phyloP scores from a whole-genome alignment of 352 stramenopile genomes.

The Blastocystis sp. region DNA sequence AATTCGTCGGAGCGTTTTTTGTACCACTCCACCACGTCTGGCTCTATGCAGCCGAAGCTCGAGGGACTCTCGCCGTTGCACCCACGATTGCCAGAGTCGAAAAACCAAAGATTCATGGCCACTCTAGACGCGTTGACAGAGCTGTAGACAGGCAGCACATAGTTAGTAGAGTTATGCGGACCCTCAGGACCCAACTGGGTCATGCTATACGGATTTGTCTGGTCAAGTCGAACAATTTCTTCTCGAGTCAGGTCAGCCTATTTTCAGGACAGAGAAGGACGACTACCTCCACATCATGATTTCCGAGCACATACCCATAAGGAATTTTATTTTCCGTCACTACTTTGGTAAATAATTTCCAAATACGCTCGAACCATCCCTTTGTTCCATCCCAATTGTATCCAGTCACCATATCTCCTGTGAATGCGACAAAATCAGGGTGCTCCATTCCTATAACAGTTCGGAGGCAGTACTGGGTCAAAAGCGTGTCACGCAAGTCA shows the following conservation, averaged over 20 bases:
- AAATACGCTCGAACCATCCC: conserved; percentile 28
- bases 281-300: conserved; percentile 49
- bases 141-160: conserved; percentile 48
- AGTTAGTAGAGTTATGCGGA: conserved; percentile 46
- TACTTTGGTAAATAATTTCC: background rate
- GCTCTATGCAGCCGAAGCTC: conserved; percentile 24
- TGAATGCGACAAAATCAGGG: conserved; percentile 61
- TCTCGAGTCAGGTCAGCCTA: conserved; percentile 37
- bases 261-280: background rate
- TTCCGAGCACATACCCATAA: conserved; percentile 47
- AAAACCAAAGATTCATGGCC: conserved; percentile 61
- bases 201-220: conserved; percentile 28
- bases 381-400: conserved; percentile 45
- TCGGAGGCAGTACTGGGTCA: background rate
- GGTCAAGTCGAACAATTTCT: conserved; percentile 28
- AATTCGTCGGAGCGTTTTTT: background rate
- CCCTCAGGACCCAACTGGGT: background rate
- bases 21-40: conserved; percentile 49
- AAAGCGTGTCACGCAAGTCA: background rate
- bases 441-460: background rate
- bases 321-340: background rate
- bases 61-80: background rate
- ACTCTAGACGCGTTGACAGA: background rate
- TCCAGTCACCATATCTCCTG: conserved; percentile 60
- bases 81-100: conserved; percentile 5